Evolutionary conservation across 768 basidiomycete species (phyloP).

Genomic region (Boletus reticuloceps): DNA sequence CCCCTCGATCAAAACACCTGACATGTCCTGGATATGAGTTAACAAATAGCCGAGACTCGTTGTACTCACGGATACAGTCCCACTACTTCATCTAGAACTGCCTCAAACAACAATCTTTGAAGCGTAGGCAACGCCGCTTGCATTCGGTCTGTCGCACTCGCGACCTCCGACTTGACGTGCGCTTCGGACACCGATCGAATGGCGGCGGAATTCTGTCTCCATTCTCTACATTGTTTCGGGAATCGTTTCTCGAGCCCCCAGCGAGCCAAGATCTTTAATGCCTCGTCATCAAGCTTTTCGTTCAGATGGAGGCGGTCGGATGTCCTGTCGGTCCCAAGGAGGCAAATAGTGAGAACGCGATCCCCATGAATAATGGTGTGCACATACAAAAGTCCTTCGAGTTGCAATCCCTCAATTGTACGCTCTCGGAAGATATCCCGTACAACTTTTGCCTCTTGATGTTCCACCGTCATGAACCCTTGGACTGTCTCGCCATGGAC

Average conservation of each 20-base stretch:
- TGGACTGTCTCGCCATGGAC: slow-evolving; percentile 41
- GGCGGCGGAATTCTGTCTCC: too few relatives aligned
- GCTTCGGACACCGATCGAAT: not conserved
- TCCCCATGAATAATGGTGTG: too few relatives aligned
- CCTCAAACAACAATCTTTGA: slow-evolving; percentile 22
- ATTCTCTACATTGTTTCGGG: too few relatives aligned
- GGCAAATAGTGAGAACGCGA: too few relatives aligned
- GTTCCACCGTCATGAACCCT: slow-evolving; percentile 38
- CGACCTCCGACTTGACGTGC: not conserved
- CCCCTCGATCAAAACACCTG: slow-evolving; percentile 17
- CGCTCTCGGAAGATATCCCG: not conserved
- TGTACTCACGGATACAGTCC: slow-evolving; percentile 24
- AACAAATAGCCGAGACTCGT: not conserved
- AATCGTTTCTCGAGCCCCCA: too few relatives aligned
- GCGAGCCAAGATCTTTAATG: too few relatives aligned
- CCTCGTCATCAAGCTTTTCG: too few relatives aligned
- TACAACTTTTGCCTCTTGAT: slow-evolving; percentile 10
- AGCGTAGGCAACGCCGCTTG: slow-evolving; percentile 3
- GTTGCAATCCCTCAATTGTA: too few relatives aligned
- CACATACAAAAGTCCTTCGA: too few relatives aligned
- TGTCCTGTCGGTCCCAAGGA: too few relatives aligned
- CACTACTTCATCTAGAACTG: slow-evolving; percentile 20
- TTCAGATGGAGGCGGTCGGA: too few relatives aligned
- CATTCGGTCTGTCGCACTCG: not conserved
- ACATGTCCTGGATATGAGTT: not conserved